phyloP scores from a whole-genome alignment of 75 land plant species.

The Selaginella moellendorffii region DNA sequence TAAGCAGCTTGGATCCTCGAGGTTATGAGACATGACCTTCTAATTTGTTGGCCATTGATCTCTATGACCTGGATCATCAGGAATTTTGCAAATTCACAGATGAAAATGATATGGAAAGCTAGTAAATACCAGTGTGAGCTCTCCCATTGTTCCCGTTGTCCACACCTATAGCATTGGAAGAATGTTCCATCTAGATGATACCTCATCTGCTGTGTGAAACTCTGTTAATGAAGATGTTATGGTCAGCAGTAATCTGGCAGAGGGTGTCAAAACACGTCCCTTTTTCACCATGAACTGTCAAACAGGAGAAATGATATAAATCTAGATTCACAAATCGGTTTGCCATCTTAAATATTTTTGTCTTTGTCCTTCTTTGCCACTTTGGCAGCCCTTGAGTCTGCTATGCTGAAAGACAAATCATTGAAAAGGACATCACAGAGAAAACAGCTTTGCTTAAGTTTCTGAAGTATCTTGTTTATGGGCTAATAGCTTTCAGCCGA shows the following conservation, averaged over 20 bases:
- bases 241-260: conserved; percentile 95
- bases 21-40: conserved; percentile 61
- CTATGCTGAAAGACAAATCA: no score
- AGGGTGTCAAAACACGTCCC: conserved; percentile 76
- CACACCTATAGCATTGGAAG: conserved; percentile 69
- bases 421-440: not conserved
- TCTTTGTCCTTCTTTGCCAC: conserved; percentile 90
- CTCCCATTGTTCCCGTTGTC: conserved; percentile 99
- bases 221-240: conserved; percentile 66
- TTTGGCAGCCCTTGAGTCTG: conserved; percentile 12
- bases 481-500: no score
- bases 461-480: conserved; percentile 88
- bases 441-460: conserved; percentile 58
- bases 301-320: no score
- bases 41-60: conserved; percentile 77
- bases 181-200: conserved; percentile 8
- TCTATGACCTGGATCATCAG: conserved; percentile 49
- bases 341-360: conserved; percentile 57
- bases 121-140: conserved; percentile 66
- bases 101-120: not conserved
- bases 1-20: conserved; percentile 60
- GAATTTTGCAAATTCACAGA: not conserved
- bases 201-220: conserved; percentile 97
- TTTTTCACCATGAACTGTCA: conserved; percentile 89
- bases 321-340: not conserved